phyloP scores from a whole-genome alignment of 73 alveolate species.

The Diophrys sp. region DNA sequence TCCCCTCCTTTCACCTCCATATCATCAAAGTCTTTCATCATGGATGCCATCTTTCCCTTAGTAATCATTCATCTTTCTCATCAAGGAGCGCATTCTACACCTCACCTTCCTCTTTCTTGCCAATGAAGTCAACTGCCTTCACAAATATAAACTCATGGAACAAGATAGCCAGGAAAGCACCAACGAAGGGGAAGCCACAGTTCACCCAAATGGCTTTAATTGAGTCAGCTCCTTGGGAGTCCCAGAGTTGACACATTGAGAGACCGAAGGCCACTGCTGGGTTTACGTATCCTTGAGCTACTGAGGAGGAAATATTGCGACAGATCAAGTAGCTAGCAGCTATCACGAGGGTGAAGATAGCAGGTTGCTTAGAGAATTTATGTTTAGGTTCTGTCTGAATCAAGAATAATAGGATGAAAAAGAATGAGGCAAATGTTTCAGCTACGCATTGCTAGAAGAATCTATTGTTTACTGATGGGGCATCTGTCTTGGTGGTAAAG shows the following conservation, averaged over 20 bases:
- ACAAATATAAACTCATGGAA: slow-evolving; percentile 55
- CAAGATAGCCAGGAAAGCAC: slow-evolving; percentile 39
- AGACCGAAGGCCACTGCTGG: slow-evolving; percentile 59
- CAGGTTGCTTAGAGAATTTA: slow-evolving; percentile 34
- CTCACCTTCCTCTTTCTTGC: slow-evolving; percentile 13
- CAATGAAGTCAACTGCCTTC: slow-evolving; percentile 31
- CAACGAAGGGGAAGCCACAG: slow-evolving; percentile 39
- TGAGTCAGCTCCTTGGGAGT: slow-evolving; percentile 16
- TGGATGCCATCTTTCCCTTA: slow-evolving; percentile 2
- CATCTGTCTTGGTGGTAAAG: neutral
- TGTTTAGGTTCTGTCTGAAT: slow-evolving; percentile 42
- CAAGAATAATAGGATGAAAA: slow-evolving; percentile 30
- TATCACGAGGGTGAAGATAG: slow-evolving; percentile 34
- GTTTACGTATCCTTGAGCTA: slow-evolving; percentile 31
- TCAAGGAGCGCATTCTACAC: too few relatives aligned
- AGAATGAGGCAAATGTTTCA: neutral
- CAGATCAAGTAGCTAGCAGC: slow-evolving; percentile 42
- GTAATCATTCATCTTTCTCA: too few relatives aligned
- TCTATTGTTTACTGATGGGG: neutral
- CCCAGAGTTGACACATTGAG: neutral
- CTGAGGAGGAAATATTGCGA: slow-evolving; percentile 15
- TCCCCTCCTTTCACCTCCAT: slow-evolving; percentile 13
- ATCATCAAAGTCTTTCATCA: slow-evolving; percentile 43
- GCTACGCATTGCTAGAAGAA: slow-evolving; percentile 13
- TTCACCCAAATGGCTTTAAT: slow-evolving; percentile 42